Base-by-base conservation (phyloP, 306 rosid species). In the Lablab purpureus region DNA sequence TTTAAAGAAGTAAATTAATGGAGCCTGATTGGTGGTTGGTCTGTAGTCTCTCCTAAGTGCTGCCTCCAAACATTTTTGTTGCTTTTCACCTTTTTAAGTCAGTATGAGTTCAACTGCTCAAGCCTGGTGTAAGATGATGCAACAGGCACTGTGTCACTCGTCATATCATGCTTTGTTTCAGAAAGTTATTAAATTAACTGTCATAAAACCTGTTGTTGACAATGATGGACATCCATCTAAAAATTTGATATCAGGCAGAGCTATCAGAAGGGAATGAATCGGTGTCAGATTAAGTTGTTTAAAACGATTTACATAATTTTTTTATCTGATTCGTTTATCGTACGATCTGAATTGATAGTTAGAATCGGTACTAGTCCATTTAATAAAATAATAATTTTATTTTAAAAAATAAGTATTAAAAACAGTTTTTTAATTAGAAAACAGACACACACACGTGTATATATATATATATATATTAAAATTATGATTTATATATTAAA, bases 111-210 rank as follows among this genome's bases (percentile, higher is more conserved):
- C 32, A 11, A 56, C 63, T 55, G 64, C 13, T 4, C 34, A 40
- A 43, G 27, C 27, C 19, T 17, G 17, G 40, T 36, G 43, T 15
- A 22, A 37, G 67, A 60, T 36, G 30, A 37, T 37, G 9, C 46
- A 52, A 14, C 13, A 22, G 37, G 55, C 19, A 34, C 40, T 10
- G 60, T 21, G 21, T 73, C 15, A 23, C 51, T 55, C 11, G 52
- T 37, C 51, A 11, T 46, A 40, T 15, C 76, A 12, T 41, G 36
- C 28, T 28, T 67, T 54, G 34, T 67, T 43, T 45, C 62, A 78
- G 58, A 58, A 78, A 27, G 62, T 41, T 18, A 21, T 14, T 55
- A 19, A 30, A 45, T 21, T 69, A 77, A 40, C 14, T 40, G 56
- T 23, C 10, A 7, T 23, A 41, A 25, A 74, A 27, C 54, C 68